Conservation (phyloP, 2,329 filamentous ascomycete genomes). For the Cladobotryum mycophilum region DNA sequence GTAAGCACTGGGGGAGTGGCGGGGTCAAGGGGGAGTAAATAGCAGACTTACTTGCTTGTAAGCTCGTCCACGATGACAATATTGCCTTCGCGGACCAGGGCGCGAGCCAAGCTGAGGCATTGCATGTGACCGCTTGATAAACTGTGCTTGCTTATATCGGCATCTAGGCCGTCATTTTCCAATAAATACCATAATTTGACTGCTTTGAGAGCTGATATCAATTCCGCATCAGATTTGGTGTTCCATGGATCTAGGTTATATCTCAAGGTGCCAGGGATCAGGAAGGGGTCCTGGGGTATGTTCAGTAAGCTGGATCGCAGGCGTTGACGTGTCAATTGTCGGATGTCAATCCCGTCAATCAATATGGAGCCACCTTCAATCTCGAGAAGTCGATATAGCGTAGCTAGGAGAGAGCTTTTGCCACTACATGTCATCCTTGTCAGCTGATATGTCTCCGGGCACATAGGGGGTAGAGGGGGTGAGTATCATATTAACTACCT, state of each 20-base stretch:
- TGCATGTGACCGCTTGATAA: slow-evolving; percentile 20
- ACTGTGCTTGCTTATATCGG: slow-evolving; percentile 8
- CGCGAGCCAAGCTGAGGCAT: slow-evolving; percentile 17
- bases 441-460: too few relatives aligned
- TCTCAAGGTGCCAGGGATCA: slow-evolving; percentile 36
- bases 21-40: too few relatives aligned
- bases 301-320: slow-evolving; percentile 41
- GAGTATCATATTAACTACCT: slow-evolving; percentile 13
- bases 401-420: slow-evolving; percentile 34
- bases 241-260: slow-evolving; percentile 32
- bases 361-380: slow-evolving; percentile 25
- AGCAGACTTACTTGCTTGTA: slow-evolving; percentile 16
- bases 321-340: slow-evolving; percentile 29
- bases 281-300: slow-evolving; percentile 45
- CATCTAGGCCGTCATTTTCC: slow-evolving; percentile 14
- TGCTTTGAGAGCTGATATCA: neutral
- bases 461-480: too few relatives aligned
- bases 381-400: slow-evolving; percentile 33
- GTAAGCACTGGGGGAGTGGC: too few relatives aligned
- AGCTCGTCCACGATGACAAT: slow-evolving; percentile 35
- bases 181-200: slow-evolving; percentile 15
- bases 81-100: slow-evolving; percentile 23
- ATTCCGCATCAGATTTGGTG: neutral
- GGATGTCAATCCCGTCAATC: slow-evolving; percentile 36
- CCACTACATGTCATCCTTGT: slow-evolving; percentile 23